Evolutionary conservation across 148 eudicot genomes (phyloP).

Genomic region (Linanthus parryae): DNA sequence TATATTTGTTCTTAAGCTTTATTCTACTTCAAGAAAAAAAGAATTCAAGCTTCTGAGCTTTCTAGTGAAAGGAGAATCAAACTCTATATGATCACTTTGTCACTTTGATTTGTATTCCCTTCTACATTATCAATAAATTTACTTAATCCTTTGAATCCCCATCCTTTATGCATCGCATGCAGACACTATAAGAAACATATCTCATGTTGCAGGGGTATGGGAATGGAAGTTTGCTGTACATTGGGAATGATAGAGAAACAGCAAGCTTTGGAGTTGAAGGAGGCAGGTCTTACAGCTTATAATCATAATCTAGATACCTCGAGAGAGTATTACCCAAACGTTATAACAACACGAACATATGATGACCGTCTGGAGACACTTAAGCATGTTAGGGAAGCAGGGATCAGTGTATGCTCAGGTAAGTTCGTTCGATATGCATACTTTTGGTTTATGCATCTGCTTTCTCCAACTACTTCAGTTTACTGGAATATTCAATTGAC

Average conservation of each 20-base stretch:
- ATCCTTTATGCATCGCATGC: neutral
- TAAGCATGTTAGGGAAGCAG: conserved; percentile 88
- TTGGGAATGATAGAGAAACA: conserved; percentile 99
- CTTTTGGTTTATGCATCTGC: no score
- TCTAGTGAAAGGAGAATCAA: no score
- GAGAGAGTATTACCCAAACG: conserved; percentile 87
- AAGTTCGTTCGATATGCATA: no score
- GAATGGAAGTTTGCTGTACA: conserved; percentile 99
- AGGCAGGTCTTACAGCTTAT: conserved; percentile 96
- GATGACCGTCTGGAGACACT: conserved; percentile 94
- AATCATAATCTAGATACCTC: conserved; percentile 99
- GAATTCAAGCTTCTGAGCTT: no score
- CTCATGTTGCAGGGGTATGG: conserved; percentile 69
- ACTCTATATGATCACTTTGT: no score
- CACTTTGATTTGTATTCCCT: neutral
- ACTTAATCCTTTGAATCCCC: neutral
- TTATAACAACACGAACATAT: conserved; percentile 89
- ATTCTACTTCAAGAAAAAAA: no score
- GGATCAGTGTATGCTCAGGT: conserved; percentile 98
- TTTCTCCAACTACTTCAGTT: no score
- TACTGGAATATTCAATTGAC: no score
- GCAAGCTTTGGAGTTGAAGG: conserved; percentile 85
- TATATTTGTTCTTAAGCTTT: no score
- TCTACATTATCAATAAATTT: neutral
- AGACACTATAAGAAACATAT: neutral